A percentile compares a stretch with the other conserved stretches of the same genome.
These are phyloP conservation scores for Ustilago curta DNA, from an alignment of 1,284 basidiomycete species.

Conservation along the genomic window DNA sequence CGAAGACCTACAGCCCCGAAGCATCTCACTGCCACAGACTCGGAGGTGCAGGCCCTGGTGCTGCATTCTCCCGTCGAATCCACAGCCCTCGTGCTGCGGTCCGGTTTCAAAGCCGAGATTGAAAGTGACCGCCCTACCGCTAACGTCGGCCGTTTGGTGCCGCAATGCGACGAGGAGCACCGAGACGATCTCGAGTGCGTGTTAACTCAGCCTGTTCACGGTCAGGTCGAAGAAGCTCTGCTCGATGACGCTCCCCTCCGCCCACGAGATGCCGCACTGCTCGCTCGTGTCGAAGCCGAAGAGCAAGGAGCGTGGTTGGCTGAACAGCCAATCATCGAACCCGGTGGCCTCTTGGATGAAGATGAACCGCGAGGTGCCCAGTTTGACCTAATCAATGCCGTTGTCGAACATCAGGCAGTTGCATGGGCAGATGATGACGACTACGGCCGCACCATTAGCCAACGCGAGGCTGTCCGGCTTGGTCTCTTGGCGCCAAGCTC, in stretches of 20 bases:
- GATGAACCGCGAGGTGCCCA: conserved; percentile 53
- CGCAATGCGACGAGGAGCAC: conserved; percentile 33
- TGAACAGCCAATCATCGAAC: conserved; percentile 44
- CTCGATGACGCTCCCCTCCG: conserved; percentile 22
- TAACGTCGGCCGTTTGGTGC: conserved; percentile 38
- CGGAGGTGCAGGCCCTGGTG: conserved; percentile 17
- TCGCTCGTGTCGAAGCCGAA: conserved; percentile 30
- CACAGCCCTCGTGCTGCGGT: conserved; percentile 8
- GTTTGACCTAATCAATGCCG: conserved; percentile 55
- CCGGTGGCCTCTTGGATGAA: conserved; percentile 46
- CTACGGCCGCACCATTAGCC: conserved; percentile 59
- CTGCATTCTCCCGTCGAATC: conserved; percentile 4
- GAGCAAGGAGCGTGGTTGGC: conserved; percentile 44
- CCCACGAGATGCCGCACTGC: conserved; percentile 33
- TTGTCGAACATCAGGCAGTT: conserved; percentile 50
- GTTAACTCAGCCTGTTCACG: conserved; percentile 23
- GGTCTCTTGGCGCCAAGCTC: conserved; percentile 40
- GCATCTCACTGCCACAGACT: neutral
- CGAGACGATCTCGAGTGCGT: conserved; percentile 51
- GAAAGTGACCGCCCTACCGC: conserved; percentile 41
- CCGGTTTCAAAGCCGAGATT: neutral
- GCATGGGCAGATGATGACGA: conserved; percentile 66
- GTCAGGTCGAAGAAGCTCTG: conserved; percentile 20
- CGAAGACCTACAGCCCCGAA: conserved; percentile 12
- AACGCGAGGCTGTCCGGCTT: conserved; percentile 55